These are phyloP conservation scores for Cochlearia excelsa DNA, from an alignment of 345 rosid genomes.

Conservation along the genomic window DNA sequence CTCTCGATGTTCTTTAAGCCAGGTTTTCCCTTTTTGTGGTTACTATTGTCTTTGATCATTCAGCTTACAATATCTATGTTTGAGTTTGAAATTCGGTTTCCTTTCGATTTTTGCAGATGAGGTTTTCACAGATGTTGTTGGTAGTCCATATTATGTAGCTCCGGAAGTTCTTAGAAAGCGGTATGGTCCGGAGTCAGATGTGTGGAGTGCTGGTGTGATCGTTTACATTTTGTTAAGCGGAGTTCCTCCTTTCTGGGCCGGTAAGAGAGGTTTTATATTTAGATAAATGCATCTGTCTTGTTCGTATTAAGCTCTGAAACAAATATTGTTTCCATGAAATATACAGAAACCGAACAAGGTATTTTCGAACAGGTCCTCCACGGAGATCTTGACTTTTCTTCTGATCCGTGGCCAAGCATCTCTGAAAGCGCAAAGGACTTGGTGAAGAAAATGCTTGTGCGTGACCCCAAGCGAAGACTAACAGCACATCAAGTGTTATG, in stretches of 20 bases:
- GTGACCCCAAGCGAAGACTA: slow-evolving; percentile 71
- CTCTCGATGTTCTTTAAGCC: slow-evolving; percentile 81
- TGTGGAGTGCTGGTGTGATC: slow-evolving; percentile 97
- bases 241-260: slow-evolving; percentile 95
- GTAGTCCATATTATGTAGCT: slow-evolving; percentile 93
- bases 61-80: background rate
- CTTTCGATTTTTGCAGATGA: slow-evolving; percentile 46
- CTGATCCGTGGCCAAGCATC: slow-evolving; percentile 89
- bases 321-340: slow-evolving; percentile 10
- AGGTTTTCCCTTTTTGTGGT: slow-evolving; percentile 41
- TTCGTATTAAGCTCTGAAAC: slow-evolving; percentile 10
- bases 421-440: slow-evolving; percentile 88
- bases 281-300: background rate
- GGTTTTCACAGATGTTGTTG: slow-evolving; percentile 73
- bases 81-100: slow-evolving; percentile 3
- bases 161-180: slow-evolving; percentile 78
- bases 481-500: slow-evolving; percentile 85
- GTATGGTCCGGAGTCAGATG: slow-evolving; percentile 88
- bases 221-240: slow-evolving; percentile 82
- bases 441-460: slow-evolving; percentile 77
- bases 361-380: slow-evolving; percentile 83
- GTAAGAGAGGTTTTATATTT: slow-evolving; percentile 38
- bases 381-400: slow-evolving; percentile 77
- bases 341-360: slow-evolving; percentile 77
- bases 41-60: slow-evolving; percentile 10